Evolutionary conservation across 106 monocot genomes (phyloP), one percentile per base, ranked within the genome.

Genomic region (Dendrobium nobile): DNA sequence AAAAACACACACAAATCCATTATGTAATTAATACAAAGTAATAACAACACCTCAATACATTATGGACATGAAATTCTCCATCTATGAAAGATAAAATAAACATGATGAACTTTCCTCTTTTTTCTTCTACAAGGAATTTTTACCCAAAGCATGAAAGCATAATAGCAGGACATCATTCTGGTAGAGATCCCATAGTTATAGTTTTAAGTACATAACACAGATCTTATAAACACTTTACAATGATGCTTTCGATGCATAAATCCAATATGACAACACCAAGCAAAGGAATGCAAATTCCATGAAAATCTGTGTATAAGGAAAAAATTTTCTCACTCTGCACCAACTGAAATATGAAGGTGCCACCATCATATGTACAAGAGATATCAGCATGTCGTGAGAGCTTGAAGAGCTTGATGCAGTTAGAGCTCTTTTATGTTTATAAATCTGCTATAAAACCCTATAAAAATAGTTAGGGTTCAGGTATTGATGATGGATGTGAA

Each of bases 361-460:
- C 9, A 28, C 40, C 33, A 33, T 74, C 41, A 42, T 74, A 74
- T 74, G 42, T 74, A 74, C 74, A 74, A 20, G 43, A 74, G 41
- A 22, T 17, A 44, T 19, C 17, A 20, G 1, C 27, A 72, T 28
- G 40, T 10, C 65, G 8, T 37, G 37, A 72, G 65, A 44, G 75
- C 67, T 44, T 22, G 40, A 82, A 88, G 56, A 73, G 84, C 18
- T 41, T 20, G 42, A 75, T 72, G 73, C 64, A 79, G 28, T 85
- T 37, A 61, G 74, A 77, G 75, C 54, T 78, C 80, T 59, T 54
- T 78, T 74, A 81, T 61, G 13, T n/a, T 74, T 74, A 37, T 26
- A 41, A 24, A 40, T 67, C 31, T 82, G 28, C 41, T 75, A 26
- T 82, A 67, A 78, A 48, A 76, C 79, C 82, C 41, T 79, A 26